Evolutionary conservation across 805 yeast genomes (phyloP).

Genomic region (Wickerhamomyces ciferrii): DNA sequence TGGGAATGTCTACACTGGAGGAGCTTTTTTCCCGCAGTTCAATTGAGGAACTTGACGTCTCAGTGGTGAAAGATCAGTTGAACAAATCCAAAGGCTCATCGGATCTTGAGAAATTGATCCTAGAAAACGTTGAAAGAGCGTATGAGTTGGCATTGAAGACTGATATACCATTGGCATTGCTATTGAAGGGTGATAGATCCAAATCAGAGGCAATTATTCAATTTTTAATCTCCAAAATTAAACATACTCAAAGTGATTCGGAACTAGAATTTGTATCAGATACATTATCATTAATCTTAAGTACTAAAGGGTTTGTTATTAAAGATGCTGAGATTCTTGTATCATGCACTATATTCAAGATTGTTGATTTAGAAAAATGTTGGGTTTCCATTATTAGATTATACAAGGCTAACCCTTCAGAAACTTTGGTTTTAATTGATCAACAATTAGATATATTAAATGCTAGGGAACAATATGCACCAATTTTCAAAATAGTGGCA

Average conservation of each 20-base stretch:
- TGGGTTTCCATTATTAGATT: constrained; percentile 16
- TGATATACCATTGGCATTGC: neutral
- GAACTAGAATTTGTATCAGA: neutral
- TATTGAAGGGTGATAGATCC: neutral
- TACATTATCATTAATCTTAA: neutral
- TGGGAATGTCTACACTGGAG: neutral
- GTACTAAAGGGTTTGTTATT: neutral
- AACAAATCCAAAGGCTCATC: constrained; percentile 1
- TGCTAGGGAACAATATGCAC: constrained; percentile 18
- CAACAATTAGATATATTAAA: constrained; percentile 20
- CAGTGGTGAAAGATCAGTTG: constrained; percentile 3
- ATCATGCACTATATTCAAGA: constrained; percentile 15
- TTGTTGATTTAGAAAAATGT: constrained; percentile 16
- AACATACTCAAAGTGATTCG: neutral
- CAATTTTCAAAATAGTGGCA: constrained; percentile 16
- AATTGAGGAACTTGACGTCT: neutral
- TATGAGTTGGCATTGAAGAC: neutral
- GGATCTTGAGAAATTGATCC: neutral
- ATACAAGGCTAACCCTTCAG: constrained; percentile 12
- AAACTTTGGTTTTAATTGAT: constrained; percentile 16
- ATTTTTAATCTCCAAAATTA: neutral
- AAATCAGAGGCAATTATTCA: neutral
- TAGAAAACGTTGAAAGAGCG: neutral
- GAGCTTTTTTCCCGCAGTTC: neutral
- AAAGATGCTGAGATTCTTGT: neutral